These are phyloP conservation scores for Penicillium parvum DNA, from an alignment of 495 filamentous ascomycete species.

Conservation along the genomic window DNA sequence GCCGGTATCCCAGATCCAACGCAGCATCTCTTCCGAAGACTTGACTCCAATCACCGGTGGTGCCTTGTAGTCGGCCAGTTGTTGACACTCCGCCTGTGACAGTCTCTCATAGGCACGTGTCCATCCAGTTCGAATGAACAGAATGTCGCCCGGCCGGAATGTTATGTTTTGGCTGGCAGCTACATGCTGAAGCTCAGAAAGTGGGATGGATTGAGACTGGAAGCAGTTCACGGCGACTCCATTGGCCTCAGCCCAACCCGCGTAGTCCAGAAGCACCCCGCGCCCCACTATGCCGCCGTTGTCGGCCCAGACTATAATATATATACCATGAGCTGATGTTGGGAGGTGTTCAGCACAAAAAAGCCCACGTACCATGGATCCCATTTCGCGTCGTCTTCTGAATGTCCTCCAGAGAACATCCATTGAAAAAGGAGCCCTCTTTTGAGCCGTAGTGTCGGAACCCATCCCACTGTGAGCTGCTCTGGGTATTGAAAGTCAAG, in stretches of 20 bases:
- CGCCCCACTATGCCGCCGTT: constrained; percentile 52
- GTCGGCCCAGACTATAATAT: constrained; percentile 33
- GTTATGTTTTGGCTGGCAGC: constrained; percentile 29
- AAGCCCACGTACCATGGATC: constrained; percentile 37
- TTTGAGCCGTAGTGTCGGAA: constrained; percentile 49
- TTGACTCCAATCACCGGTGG: constrained; percentile 44
- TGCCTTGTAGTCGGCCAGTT: constrained; percentile 21
- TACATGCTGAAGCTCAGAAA: constrained; percentile 37
- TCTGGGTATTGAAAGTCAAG: constrained; percentile 59
- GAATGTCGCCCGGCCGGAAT: constrained; percentile 49
- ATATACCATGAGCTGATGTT: not conserved
- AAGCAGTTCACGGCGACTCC: constrained; percentile 36
- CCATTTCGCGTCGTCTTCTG: constrained; percentile 37
- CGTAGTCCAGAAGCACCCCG: constrained; percentile 55
- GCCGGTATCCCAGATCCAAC: constrained; percentile 47
- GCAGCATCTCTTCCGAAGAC: constrained; percentile 34
- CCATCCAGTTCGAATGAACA: constrained; percentile 52
- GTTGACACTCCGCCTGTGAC: constrained; percentile 22
- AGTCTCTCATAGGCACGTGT: constrained; percentile 38
- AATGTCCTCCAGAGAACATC: constrained; percentile 53
- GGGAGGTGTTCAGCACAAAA: not conserved
- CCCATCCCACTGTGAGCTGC: constrained; percentile 54
- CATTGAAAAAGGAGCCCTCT: constrained; percentile 56
- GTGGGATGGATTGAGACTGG: constrained; percentile 33
- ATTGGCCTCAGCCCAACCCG: constrained; percentile 45